Conservation (phyloP, 345 rosid genomes). For the Lumnitzera racemosa region DNA sequence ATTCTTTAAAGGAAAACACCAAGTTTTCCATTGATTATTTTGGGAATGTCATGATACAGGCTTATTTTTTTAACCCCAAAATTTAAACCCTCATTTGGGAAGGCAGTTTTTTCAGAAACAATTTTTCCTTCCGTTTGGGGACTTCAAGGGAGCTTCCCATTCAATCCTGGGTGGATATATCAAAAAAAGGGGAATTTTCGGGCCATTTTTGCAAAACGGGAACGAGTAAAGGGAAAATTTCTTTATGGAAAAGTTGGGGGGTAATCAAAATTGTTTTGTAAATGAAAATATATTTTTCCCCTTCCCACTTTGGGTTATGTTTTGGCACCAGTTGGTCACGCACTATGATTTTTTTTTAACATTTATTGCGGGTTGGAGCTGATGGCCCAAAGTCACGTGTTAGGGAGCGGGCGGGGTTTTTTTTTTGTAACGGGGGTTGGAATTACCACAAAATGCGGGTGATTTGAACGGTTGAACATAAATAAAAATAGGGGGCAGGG, state of each 20-base stretch:
- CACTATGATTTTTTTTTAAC: slow-evolving; percentile 3
- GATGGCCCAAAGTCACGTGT: slow-evolving; percentile 90
- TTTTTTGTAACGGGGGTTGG: slow-evolving; percentile 88
- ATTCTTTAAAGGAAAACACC: no score
- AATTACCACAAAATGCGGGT: slow-evolving; percentile 85
- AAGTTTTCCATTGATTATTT: neutral
- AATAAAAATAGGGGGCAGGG: slow-evolving; percentile 73
- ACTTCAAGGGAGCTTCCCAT: slow-evolving; percentile 59
- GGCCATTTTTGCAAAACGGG: slow-evolving; percentile 66
- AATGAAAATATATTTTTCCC: no score
- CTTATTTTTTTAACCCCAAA: neutral
- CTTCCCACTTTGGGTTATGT: neutral
- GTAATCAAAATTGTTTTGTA: slow-evolving; percentile 29
- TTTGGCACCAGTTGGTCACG: neutral
- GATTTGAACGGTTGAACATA: slow-evolving; percentile 88
- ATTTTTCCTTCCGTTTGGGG: slow-evolving; percentile 62
- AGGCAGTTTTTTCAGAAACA: slow-evolving; percentile 55
- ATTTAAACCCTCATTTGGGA: slow-evolving; percentile 33
- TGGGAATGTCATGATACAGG: neutral
- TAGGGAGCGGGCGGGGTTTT: slow-evolving; percentile 76
- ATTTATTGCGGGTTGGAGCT: slow-evolving; percentile 67
- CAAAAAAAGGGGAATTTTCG: slow-evolving; percentile 29
- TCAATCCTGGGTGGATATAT: slow-evolving; percentile 40
- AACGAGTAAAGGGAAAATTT: slow-evolving; percentile 62
- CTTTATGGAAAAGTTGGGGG: slow-evolving; percentile 76